Conservation (phyloP, 2,329 filamentous ascomycete species). For the Fusarium marasasianum region DNA sequence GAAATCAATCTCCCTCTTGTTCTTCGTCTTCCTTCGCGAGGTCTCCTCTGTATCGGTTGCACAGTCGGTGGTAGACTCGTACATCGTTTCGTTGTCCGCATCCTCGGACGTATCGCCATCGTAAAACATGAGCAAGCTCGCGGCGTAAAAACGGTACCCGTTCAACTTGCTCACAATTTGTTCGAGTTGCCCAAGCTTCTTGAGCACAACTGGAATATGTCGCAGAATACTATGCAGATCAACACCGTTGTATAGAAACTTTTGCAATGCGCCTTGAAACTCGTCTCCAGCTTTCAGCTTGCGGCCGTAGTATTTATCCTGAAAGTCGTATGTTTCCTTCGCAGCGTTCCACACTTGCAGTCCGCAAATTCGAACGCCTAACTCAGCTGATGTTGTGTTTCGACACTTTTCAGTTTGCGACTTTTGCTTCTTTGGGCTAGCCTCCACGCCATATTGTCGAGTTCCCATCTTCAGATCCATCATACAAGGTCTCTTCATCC, state of each 20-base stretch:
- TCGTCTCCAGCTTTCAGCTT: slow-evolving; percentile 86
- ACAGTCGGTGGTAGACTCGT: slow-evolving; percentile 68
- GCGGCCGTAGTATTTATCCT: slow-evolving; percentile 97
- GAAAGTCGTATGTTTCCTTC: slow-evolving; percentile 87
- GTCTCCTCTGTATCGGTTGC: slow-evolving; percentile 67
- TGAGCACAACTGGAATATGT: slow-evolving; percentile 87
- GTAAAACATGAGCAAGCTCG: slow-evolving; percentile 93
- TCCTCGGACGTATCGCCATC: slow-evolving; percentile 77
- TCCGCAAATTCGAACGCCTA: slow-evolving; percentile 93
- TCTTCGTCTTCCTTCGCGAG: slow-evolving; percentile 58
- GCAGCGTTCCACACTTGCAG: slow-evolving; percentile 95
- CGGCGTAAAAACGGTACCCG: slow-evolving; percentile 94
- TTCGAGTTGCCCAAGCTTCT: slow-evolving; percentile 85
- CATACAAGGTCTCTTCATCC: slow-evolving; percentile 96
- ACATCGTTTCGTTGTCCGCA: slow-evolving; percentile 59
- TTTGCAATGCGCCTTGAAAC: slow-evolving; percentile 87
- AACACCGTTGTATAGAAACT: slow-evolving; percentile 90
- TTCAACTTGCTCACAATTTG: slow-evolving; percentile 81
- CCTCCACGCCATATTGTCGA: slow-evolving; percentile 93
- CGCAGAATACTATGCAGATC: slow-evolving; percentile 81
- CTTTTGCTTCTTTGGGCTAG: slow-evolving; percentile 87
- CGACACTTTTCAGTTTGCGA: slow-evolving; percentile 95
- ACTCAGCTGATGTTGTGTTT: slow-evolving; percentile 87
- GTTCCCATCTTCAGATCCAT: slow-evolving; percentile 99
- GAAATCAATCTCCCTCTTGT: slow-evolving; percentile 78